Evolutionary conservation across 2,329 filamentous ascomycete species (phyloP).

Genomic region (Chaetomium globosum): DNA sequence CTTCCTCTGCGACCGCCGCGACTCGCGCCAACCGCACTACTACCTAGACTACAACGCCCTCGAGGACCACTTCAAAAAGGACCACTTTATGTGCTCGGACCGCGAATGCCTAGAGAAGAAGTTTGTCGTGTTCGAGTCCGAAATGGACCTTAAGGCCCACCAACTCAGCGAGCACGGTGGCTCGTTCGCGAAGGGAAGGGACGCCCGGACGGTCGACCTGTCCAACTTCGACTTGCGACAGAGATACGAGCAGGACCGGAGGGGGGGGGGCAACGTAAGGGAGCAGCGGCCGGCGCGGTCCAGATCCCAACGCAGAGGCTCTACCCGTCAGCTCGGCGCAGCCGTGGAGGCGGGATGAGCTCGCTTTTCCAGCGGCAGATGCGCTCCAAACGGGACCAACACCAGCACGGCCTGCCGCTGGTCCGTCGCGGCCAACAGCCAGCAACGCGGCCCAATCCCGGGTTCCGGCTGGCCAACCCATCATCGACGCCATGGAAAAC

Average conservation of each 20-base stretch:
- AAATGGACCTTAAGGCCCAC: slow-evolving; percentile 93
- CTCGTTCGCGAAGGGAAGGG: slow-evolving; percentile 79
- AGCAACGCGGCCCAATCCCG: slow-evolving; percentile 26
- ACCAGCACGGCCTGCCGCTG: slow-evolving; percentile 46
- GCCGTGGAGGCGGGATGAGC: slow-evolving; percentile 78
- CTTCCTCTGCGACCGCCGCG: slow-evolving; percentile 81
- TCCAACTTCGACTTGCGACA: slow-evolving; percentile 79
- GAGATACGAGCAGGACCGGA: slow-evolving; percentile 66
- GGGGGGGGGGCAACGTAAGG: slow-evolving; percentile 49
- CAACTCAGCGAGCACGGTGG: slow-evolving; percentile 81
- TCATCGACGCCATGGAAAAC: slow-evolving; percentile 51
- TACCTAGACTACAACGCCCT: slow-evolving; percentile 86
- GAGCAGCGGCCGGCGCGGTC: slow-evolving; percentile 61
- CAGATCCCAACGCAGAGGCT: slow-evolving; percentile 84
- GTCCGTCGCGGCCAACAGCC: slow-evolving; percentile 21
- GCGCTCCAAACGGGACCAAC: slow-evolving; percentile 68
- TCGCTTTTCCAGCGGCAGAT: slow-evolving; percentile 92
- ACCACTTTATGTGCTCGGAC: slow-evolving; percentile 84
- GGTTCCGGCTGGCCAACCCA: slow-evolving; percentile 28
- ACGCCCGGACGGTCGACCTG: slow-evolving; percentile 83
- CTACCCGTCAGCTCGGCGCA: slow-evolving; percentile 76
- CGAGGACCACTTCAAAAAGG: slow-evolving; percentile 81
- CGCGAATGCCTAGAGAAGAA: slow-evolving; percentile 93
- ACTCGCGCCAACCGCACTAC: slow-evolving; percentile 78
- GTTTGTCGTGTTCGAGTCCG: slow-evolving; percentile 93